Evolutionary conservation across 2,329 filamentous ascomycete genomes (phyloP), one percentile per base, ranked within the genome.

Genomic region (Phialophora expanda): DNA sequence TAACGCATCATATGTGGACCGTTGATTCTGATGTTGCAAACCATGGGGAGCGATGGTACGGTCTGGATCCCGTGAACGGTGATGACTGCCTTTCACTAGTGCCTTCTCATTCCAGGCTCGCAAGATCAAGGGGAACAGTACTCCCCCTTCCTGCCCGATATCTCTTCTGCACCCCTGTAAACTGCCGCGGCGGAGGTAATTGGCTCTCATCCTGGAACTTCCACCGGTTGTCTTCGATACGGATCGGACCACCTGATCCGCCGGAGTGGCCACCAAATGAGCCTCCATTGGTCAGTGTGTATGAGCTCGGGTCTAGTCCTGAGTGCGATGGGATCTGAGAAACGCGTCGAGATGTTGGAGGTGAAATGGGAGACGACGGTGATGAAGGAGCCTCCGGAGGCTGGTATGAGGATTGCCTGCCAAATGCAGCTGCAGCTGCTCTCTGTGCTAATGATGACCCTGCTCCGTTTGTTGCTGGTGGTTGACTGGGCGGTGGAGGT

Each of bases 91-190:
- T 24, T 14, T 28, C 48, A 14, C 24, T 14, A 22, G 24, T 51
- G 48, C n/a, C 22, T 22, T 26, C 20, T n/a, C 61, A 73, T 56
- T 58, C 64, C 51, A 73, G 56, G 51, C 67, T 69, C 20, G 67
- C 59, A 61, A 99, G 78, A 81, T 98, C 92, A 73, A 98, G 81
- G 32, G 95, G 95, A 71, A 98, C 93, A 81, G 91, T 97, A 80
- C 93, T 97, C 34, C 93, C 94, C 75, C 94, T 86, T 8, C 95
- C 95, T 41, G 95, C 95, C 69, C 94, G 85, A 78, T 98, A 99
- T 76, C 87, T 88, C 76, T 90, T 93, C 22, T 85, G 80, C 3
- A 86, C 87, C n/a, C 90, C 90, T 1, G 83, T 79, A 75, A 96
- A 97, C 1, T 90, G 88, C 73, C 94, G 85, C 24, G 94, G 94